A percentile compares a stretch with the other conserved stretches of the same genome.
Conservation (phyloP, 148 eudicot species). For the Camellia granthamiana region DNA sequence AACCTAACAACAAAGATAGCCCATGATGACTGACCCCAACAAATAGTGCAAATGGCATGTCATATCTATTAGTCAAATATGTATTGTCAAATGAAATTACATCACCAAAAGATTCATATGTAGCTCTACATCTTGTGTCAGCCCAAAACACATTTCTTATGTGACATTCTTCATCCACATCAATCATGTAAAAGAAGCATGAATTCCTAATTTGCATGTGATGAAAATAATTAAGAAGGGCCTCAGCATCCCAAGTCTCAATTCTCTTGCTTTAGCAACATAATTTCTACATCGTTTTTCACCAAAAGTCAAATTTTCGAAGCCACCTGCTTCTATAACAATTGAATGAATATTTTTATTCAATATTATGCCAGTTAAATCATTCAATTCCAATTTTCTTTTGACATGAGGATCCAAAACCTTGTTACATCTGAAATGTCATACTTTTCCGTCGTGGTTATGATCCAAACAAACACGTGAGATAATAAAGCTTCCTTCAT, state of each 20-base stretch:
- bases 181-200: not conserved
- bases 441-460: too few relatives aligned
- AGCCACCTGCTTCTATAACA: constrained; percentile 9
- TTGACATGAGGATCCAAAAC: too few relatives aligned
- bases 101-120: constrained; percentile 15
- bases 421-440: too few relatives aligned
- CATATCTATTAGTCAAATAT: too few relatives aligned
- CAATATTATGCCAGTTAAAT: too few relatives aligned
- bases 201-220: not conserved
- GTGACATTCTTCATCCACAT: not conserved
- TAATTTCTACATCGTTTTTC: constrained; percentile 8
- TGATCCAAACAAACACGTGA: too few relatives aligned
- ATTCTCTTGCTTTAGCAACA: not conserved
- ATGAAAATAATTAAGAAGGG: constrained; percentile 11
- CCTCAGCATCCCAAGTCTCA: not conserved
- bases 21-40: too few relatives aligned
- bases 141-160: constrained; percentile 22
- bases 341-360: not conserved
- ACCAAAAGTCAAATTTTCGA: constrained; percentile 7
- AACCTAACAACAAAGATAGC: too few relatives aligned
- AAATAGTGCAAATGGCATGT: too few relatives aligned
- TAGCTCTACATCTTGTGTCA: constrained; percentile 1
- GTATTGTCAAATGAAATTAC: too few relatives aligned
- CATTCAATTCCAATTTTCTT: too few relatives aligned
- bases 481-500: too few relatives aligned